These are phyloP conservation scores for Eruca vesicaria DNA, from an alignment of 441 rosid species.

Conservation along the genomic window DNA sequence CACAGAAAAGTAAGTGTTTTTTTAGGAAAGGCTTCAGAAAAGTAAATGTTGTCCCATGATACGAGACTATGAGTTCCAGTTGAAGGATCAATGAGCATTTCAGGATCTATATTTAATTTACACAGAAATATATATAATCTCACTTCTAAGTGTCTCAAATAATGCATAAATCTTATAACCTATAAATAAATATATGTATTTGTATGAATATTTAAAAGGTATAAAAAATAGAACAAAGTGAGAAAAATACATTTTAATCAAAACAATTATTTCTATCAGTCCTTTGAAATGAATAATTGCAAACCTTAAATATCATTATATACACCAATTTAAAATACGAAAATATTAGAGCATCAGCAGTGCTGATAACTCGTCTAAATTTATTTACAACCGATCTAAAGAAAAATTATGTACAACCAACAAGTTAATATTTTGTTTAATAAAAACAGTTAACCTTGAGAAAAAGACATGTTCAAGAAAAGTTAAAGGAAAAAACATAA, in stretches of 20 bases:
- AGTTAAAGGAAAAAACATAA: background rate
- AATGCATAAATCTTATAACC: background rate
- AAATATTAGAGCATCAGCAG: background rate
- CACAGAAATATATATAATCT: background rate
- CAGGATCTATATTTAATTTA: background rate
- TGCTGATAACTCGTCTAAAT: no score
- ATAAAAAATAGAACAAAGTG: background rate
- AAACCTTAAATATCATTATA: background rate
- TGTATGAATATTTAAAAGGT: background rate
- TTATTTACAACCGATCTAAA: no score
- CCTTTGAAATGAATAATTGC: background rate
- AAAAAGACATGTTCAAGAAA: background rate
- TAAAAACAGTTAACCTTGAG: background rate
- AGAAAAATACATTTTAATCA: background rate
- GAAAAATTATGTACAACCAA: no score
- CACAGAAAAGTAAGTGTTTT: constrained; percentile 4
- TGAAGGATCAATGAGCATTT: constrained; percentile 2
- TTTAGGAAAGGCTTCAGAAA: no score
- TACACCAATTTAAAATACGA: background rate
- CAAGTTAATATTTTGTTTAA: no score
- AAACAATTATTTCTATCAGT: background rate
- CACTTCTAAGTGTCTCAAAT: background rate
- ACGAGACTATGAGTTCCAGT: background rate
- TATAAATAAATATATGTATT: background rate
- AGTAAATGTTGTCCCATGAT: constrained; percentile 15